These are phyloP conservation scores for Candida schatavii DNA, from an alignment of 805 yeast species.

Conservation along the genomic window DNA sequence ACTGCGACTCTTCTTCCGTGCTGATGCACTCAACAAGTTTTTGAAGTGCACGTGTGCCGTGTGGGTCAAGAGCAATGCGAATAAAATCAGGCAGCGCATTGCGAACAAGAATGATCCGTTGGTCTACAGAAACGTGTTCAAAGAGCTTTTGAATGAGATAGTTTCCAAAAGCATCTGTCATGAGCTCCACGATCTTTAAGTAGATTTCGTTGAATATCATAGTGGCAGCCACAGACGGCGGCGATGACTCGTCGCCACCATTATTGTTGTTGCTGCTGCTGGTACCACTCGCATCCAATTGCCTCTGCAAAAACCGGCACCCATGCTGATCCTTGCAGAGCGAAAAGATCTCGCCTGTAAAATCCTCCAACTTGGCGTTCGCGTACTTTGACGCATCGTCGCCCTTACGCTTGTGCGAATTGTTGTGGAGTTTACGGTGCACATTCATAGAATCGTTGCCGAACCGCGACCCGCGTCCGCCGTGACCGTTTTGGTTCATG, in stretches of 20 bases:
- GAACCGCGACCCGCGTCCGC: constrained; percentile 5
- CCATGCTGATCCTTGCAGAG: constrained; percentile 97
- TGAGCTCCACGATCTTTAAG: constrained; percentile 75
- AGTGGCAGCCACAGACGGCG: constrained; percentile 54
- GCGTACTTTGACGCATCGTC: constrained; percentile 72
- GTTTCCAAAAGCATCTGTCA: constrained; percentile 98
- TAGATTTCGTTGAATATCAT: constrained; percentile 80
- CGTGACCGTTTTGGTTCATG: constrained; percentile 7
- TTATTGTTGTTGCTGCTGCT: background rate
- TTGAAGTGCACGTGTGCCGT: constrained; percentile 95
- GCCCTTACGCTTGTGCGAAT: constrained; percentile 34
- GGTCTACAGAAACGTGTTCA: constrained; percentile 68
- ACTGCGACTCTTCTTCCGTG: constrained; percentile 66
- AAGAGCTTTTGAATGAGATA: constrained; percentile 87
- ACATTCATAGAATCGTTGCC: constrained; percentile 31
- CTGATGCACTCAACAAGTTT: constrained; percentile 81
- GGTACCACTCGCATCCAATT: constrained; percentile 49
- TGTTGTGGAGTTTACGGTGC: constrained; percentile 41
- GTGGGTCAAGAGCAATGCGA: constrained; percentile 84
- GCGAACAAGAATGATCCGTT: constrained; percentile 65
- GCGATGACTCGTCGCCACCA: constrained; percentile 7
- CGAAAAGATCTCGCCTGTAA: constrained; percentile 68
- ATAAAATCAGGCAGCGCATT: constrained; percentile 73
- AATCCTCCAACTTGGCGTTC: constrained; percentile 66
- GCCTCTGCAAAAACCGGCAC: constrained; percentile 86